phyloP scores from a whole-genome alignment of 2,329 filamentous ascomycete genomes.

The Ilyonectria destructans region DNA sequence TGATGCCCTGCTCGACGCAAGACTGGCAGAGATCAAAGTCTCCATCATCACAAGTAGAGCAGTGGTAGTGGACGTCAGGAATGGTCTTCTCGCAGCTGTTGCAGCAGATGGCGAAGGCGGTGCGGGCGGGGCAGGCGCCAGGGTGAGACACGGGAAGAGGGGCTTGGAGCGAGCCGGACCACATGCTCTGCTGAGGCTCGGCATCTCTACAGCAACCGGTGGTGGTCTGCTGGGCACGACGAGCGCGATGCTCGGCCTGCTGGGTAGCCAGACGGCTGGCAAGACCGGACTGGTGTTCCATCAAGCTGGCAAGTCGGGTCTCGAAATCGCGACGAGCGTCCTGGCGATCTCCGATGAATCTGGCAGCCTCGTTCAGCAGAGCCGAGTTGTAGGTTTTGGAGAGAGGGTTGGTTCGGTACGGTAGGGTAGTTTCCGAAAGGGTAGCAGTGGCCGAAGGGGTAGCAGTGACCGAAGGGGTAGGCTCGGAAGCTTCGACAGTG shows the following conservation, averaged over 20 bases:
- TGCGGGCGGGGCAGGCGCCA: constrained; percentile 34
- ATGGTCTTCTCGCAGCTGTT: constrained; percentile 89
- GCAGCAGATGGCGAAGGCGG: constrained; percentile 88
- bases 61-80: constrained; percentile 91
- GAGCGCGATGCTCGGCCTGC: constrained; percentile 19
- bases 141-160: constrained; percentile 11
- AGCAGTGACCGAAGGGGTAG: constrained; percentile 32
- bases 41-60: constrained; percentile 91
- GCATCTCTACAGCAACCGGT: constrained; percentile 9
- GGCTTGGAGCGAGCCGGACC: constrained; percentile 21
- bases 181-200: constrained; percentile 25
- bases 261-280: constrained; percentile 22
- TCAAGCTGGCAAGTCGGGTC: constrained; percentile 46
- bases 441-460: constrained; percentile 35
- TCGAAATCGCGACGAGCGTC: constrained; percentile 49
- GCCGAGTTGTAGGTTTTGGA: constrained; percentile 49
- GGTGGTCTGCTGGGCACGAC: background rate
- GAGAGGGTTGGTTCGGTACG: constrained; percentile 44
- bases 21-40: constrained; percentile 93
- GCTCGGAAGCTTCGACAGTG: constrained; percentile 41
- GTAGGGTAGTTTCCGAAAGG: constrained; percentile 43
- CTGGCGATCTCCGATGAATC: constrained; percentile 42
- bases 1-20: constrained; percentile 83
- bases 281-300: constrained; percentile 43
- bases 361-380: constrained; percentile 50